phyloP scores from a whole-genome alignment of 371 early-diverging fungal genomes.

The Gilbertella persicaria region DNA sequence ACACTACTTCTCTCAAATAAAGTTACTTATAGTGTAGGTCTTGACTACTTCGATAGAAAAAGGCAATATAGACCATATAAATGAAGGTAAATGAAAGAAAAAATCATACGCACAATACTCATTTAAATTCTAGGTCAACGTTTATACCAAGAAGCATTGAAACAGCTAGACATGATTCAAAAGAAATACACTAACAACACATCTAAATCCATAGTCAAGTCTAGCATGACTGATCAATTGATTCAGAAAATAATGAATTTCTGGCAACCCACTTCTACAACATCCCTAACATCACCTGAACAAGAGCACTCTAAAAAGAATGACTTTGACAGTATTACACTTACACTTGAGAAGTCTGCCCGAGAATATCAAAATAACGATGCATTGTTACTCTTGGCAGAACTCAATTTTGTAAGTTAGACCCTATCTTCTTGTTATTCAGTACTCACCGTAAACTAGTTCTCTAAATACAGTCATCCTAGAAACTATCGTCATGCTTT shows the following conservation, averaged over 20 bases:
- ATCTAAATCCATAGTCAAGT: background rate
- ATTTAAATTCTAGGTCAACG: slow-evolving; percentile 23
- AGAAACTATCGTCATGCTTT: slow-evolving; percentile 63
- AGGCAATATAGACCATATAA: background rate
- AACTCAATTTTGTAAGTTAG: slow-evolving; percentile 58
- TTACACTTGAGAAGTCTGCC: slow-evolving; percentile 13
- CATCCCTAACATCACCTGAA: slow-evolving; percentile 4
- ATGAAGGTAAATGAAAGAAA: slow-evolving; percentile 9
- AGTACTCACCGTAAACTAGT: slow-evolving; percentile 19
- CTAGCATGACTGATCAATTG: slow-evolving; percentile 7
- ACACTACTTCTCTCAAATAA: background rate
- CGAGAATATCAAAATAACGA: slow-evolving; percentile 40
- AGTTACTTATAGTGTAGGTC: slow-evolving; percentile 1
- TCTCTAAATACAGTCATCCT: slow-evolving; percentile 59
- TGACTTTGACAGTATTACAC: slow-evolving; percentile 5
- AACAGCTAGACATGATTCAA: slow-evolving; percentile 26
- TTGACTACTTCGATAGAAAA: slow-evolving; percentile 16
- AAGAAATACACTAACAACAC: slow-evolving; percentile 6
- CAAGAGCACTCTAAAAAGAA: slow-evolving; percentile 4
- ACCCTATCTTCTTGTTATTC: background rate
- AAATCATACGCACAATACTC: background rate
- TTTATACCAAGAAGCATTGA: slow-evolving; percentile 32
- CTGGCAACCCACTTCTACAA: slow-evolving; percentile 3
- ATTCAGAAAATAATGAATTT: background rate
- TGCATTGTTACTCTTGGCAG: slow-evolving; percentile 54